Conservation (phyloP, 306 rosid genomes). For the Glycyrrhiza uralensis region DNA sequence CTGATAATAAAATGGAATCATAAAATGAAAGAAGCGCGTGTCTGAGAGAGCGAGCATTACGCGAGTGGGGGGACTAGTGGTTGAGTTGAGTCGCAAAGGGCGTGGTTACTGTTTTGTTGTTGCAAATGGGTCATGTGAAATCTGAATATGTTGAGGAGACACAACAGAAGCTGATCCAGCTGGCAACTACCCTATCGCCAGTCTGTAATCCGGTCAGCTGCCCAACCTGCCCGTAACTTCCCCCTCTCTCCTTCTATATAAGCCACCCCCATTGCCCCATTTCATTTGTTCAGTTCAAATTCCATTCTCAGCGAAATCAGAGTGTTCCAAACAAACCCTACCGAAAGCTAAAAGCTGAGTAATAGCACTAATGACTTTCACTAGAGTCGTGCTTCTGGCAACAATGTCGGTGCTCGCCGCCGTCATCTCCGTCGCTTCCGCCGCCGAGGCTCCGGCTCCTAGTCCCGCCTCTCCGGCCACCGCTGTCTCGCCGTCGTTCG, state of each 20-base stretch:
- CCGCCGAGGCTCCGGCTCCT: constrained; percentile 76
- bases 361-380: constrained; percentile 51
- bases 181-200: constrained; percentile 50
- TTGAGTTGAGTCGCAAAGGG: too few species aligned
- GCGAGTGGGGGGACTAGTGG: too few species aligned
- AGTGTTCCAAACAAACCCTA: constrained; percentile 27
- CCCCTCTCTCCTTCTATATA: constrained; percentile 38
- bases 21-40: too few species aligned
- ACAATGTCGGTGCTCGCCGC: constrained; percentile 42
- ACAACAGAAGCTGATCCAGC: constrained; percentile 40
- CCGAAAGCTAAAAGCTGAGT: neutral
- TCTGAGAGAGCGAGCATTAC: too few species aligned
- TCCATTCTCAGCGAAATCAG: neutral
- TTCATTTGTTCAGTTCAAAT: rapidly evolving
- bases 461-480: constrained; percentile 62
- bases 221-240: constrained; percentile 56
- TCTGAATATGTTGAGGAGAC: constrained; percentile 17
- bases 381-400: constrained; percentile 36
- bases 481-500: constrained; percentile 51
- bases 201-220: constrained; percentile 64
- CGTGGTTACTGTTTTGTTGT: too few species aligned
- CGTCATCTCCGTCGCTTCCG: constrained; percentile 22
- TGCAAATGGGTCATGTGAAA: constrained; percentile 19
- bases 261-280: neutral
- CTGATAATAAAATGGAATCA: too few species aligned